These are phyloP conservation scores for Durio zibethinus DNA, from an alignment of 345 rosid species.

Conservation along the genomic window DNA sequence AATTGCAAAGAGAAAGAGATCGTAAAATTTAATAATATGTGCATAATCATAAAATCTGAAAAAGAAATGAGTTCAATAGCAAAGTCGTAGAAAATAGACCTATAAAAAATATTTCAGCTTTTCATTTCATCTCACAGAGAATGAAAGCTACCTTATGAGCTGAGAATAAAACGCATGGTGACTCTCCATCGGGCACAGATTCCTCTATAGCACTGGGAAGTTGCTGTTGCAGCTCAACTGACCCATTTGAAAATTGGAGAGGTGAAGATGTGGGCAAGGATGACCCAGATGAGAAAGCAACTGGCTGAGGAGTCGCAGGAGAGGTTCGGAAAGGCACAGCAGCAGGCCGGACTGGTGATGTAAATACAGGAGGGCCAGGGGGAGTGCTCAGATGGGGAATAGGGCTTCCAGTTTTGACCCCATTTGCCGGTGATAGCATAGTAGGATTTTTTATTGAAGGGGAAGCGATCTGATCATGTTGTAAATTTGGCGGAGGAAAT, in stretches of 20 bases:
- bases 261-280: constrained; percentile 82
- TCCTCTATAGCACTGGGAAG: constrained; percentile 48
- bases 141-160: constrained; percentile 62
- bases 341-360: constrained; percentile 86
- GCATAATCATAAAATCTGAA: constrained; percentile 33
- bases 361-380: constrained; percentile 89
- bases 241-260: constrained; percentile 68
- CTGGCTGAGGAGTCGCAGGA: constrained; percentile 89
- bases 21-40: neutral
- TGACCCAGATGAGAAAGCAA: constrained; percentile 70
- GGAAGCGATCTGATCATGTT: constrained; percentile 55
- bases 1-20: neutral
- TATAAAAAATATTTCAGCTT: neutral
- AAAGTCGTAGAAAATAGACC: neutral
- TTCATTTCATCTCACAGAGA: neutral
- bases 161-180: constrained; percentile 68
- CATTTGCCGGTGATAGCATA: constrained; percentile 60
- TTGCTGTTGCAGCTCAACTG: constrained; percentile 21
- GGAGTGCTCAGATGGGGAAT: constrained; percentile 84
- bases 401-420: constrained; percentile 61
- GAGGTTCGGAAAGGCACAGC: constrained; percentile 91
- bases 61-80: constrained; percentile 28
- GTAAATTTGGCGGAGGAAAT: constrained; percentile 59
- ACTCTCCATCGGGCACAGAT: constrained; percentile 34
- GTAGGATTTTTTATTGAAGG: constrained; percentile 50